phyloP scores from a whole-genome alignment of 2,329 filamentous ascomycete genomes.

The Phialemoniopsis sp. region DNA sequence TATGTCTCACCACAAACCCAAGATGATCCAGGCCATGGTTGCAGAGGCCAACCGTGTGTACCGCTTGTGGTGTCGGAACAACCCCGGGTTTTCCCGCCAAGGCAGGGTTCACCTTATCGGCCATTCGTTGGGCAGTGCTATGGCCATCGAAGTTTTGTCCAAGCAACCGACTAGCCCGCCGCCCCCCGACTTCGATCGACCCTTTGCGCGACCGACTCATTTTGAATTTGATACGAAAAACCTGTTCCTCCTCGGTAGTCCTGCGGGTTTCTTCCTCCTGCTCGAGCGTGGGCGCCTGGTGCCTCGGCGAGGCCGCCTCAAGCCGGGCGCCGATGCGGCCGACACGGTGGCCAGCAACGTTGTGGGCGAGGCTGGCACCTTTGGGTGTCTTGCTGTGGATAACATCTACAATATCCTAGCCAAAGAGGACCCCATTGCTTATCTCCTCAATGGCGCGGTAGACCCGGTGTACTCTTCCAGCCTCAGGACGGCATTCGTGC shows the following conservation, averaged over 20 bases:
- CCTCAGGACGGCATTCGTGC: slow-evolving; percentile 75
- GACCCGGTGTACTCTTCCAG: slow-evolving; percentile 75
- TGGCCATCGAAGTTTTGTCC: slow-evolving; percentile 88
- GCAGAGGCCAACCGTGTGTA: slow-evolving; percentile 95
- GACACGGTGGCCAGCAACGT: slow-evolving; percentile 56
- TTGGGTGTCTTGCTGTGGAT: slow-evolving; percentile 89
- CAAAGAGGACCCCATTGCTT: slow-evolving; percentile 73
- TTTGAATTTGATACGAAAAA: slow-evolving; percentile 94
- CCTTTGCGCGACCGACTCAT: slow-evolving; percentile 44
- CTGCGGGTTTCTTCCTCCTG: slow-evolving; percentile 87
- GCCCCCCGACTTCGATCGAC: slow-evolving; percentile 33
- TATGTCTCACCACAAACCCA: slow-evolving; percentile 90
- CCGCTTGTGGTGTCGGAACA: slow-evolving; percentile 89
- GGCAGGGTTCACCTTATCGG: slow-evolving; percentile 90
- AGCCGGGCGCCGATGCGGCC: slow-evolving; percentile 66
- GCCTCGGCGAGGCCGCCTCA: slow-evolving; percentile 71
- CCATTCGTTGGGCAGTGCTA: slow-evolving; percentile 90
- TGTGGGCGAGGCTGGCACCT: slow-evolving; percentile 73
- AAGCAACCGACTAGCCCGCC: slow-evolving; percentile 76
- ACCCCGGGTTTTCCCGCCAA: slow-evolving; percentile 74
- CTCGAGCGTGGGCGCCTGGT: slow-evolving; percentile 70
- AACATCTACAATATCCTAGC: slow-evolving; percentile 93
- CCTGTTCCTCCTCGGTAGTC: slow-evolving; percentile 85
- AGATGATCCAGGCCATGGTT: slow-evolving; percentile 88
- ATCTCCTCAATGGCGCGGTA: slow-evolving; percentile 85